Evolutionary conservation across 2,329 filamentous ascomycete species (phyloP).

Genomic region (Clarireedia hainanense): DNA sequence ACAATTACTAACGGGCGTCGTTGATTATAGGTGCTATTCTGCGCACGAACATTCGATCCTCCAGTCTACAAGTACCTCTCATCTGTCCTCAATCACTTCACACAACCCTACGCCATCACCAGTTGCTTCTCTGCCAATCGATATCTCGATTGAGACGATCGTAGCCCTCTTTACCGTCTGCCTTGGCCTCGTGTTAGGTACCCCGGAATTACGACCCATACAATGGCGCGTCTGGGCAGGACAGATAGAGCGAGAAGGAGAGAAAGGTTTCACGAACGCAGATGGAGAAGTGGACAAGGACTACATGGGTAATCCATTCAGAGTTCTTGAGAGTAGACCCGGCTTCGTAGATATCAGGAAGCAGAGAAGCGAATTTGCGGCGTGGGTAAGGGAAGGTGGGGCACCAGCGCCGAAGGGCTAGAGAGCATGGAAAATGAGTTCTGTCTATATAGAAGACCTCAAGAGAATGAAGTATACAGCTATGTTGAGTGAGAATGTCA

Average conservation of each 20-base stretch:
- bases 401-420: slow-evolving; percentile 2
- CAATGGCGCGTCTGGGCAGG: slow-evolving; percentile 76
- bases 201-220: slow-evolving; percentile 75
- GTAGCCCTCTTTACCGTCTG: slow-evolving; percentile 73
- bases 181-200: slow-evolving; percentile 70
- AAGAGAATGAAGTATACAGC: not conserved
- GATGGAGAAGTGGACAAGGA: slow-evolving; percentile 62
- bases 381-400: slow-evolving; percentile 52
- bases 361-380: slow-evolving; percentile 68
- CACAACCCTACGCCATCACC: slow-evolving; percentile 33
- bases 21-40: slow-evolving; percentile 74
- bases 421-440: not conserved
- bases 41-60: slow-evolving; percentile 84
- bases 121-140: slow-evolving; percentile 57
- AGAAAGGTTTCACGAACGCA: slow-evolving; percentile 46
- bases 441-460: not conserved
- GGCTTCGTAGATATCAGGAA: slow-evolving; percentile 85
- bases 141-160: slow-evolving; percentile 83
- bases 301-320: slow-evolving; percentile 71
- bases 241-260: slow-evolving; percentile 71
- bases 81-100: slow-evolving; percentile 37
- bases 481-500: not conserved
- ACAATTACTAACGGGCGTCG: not conserved
- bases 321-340: slow-evolving; percentile 66
- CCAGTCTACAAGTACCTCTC: slow-evolving; percentile 47